A percentile compares a stretch with the other conserved stretches of the same genome.
phyloP scores from a whole-genome alignment of 108 stramenopile species.

The Pelagomonas calceolata region DNA sequence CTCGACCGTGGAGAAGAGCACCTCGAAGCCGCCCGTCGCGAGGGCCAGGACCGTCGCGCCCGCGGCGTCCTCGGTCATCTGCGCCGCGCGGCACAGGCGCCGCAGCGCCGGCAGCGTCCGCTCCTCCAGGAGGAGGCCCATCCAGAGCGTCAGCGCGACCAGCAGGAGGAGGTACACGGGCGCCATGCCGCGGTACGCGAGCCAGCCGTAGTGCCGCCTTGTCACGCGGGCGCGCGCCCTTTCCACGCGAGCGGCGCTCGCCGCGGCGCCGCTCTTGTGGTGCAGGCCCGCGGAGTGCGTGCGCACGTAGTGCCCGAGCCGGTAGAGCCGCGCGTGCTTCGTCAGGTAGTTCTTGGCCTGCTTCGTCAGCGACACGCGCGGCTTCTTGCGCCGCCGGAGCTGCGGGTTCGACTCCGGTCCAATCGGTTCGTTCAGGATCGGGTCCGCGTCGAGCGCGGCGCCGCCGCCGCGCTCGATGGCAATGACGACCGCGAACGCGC shows the following conservation, averaged over 20 bases:
- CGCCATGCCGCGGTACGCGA: not conserved
- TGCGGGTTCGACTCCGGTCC: no score
- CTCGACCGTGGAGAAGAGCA: not conserved
- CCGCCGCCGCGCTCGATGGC: no score
- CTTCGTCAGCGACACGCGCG: no score
- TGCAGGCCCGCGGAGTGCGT: no score
- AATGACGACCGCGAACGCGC: no score
- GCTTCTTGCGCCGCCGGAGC: no score
- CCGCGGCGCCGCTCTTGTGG: no score
- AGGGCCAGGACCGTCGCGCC: not conserved
- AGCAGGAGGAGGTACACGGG: not conserved
- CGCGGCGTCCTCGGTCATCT: not conserved
- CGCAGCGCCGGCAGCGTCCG: slow-evolving; percentile 1
- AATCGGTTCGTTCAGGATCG: no score
- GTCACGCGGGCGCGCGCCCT: not conserved
- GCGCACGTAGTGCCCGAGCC: no score
- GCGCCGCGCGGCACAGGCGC: not conserved
- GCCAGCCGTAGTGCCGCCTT: not conserved
- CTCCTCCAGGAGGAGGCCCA: not conserved
- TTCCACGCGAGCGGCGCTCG: not conserved
- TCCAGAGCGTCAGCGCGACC: not conserved
- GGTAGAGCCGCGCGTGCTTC: no score
- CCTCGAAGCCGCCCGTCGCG: slow-evolving; percentile 1
- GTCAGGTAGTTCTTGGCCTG: no score
- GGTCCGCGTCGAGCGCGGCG: no score